Percentiles rank a stretch among this genome's conserved stretches.
Evolutionary conservation across 148 eudicot species (phyloP).

Genomic region (Chenopodium formosanum): DNA sequence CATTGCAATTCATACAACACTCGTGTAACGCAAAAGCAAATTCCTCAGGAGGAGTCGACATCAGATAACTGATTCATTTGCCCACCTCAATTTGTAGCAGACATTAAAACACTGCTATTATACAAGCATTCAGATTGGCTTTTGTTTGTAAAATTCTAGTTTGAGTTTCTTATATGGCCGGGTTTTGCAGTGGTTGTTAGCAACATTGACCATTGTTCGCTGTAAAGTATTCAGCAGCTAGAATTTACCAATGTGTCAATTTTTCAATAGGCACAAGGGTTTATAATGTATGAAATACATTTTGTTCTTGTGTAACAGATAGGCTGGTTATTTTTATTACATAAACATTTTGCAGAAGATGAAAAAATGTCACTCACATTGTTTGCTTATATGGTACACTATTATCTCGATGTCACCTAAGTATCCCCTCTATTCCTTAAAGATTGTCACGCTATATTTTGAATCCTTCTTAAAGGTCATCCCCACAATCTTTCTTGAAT

Average conservation of each 20-base stretch:
- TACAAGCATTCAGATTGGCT: neutral
- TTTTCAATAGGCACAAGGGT: neutral
- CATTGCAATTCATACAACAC: conserved; percentile 82
- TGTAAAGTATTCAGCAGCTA: neutral
- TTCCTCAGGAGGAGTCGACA: conserved; percentile 27
- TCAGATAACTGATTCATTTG: neutral
- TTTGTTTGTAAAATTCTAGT: neutral
- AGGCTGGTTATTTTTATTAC: neutral
- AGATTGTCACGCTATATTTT: too few species aligned
- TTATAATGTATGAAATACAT: neutral
- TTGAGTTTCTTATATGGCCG: neutral
- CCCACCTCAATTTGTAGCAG: neutral
- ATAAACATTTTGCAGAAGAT: too few species aligned
- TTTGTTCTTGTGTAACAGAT: neutral
- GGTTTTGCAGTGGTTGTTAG: neutral
- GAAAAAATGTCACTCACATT: too few species aligned
- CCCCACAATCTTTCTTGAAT: too few species aligned
- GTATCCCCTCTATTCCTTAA: too few species aligned
- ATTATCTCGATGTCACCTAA: too few species aligned
- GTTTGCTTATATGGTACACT: too few species aligned
- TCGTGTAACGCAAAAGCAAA: conserved; percentile 40
- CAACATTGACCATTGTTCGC: neutral
- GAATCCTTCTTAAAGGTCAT: too few species aligned
- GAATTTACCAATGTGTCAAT: neutral
- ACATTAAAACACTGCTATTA: neutral